Evolutionary conservation across 2,329 filamentous ascomycete species (phyloP).

Genomic region (Paramyrothecium roridum): DNA sequence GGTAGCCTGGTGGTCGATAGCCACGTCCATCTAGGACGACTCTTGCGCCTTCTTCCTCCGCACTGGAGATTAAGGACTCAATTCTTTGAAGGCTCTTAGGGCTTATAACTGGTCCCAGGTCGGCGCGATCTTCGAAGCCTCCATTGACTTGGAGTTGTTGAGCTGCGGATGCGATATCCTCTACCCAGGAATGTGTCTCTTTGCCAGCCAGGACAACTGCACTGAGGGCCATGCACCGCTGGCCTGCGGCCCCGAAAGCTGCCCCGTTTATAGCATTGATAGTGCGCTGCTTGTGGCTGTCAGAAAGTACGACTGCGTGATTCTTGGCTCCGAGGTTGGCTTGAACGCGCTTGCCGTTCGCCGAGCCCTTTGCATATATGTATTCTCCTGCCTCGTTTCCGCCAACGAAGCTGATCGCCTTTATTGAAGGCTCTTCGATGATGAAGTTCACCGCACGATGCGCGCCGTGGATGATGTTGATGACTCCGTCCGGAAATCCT

Average conservation of each 20-base stretch:
- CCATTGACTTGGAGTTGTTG: slow-evolving; percentile 40
- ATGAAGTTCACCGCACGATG: slow-evolving; percentile 67
- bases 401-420: slow-evolving; percentile 67
- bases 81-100: slow-evolving; percentile 14
- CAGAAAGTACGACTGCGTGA: slow-evolving; percentile 63
- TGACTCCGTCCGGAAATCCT: slow-evolving; percentile 72
- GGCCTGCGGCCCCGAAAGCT: slow-evolving; percentile 66
- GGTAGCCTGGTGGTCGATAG: slow-evolving; percentile 13
- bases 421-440: slow-evolving; percentile 65
- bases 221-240: slow-evolving; percentile 68
- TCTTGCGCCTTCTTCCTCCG: slow-evolving; percentile 15
- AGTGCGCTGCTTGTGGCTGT: slow-evolving; percentile 67
- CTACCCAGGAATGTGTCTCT: slow-evolving; percentile 62
- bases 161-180: slow-evolving; percentile 62
- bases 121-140: slow-evolving; percentile 15
- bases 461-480: slow-evolving; percentile 65
- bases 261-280: slow-evolving; percentile 65
- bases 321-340: slow-evolving; percentile 70
- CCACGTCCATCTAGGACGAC: slow-evolving; percentile 16
- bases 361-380: slow-evolving; percentile 63
- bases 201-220: slow-evolving; percentile 62
- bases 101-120: slow-evolving; percentile 17
- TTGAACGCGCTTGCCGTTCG: slow-evolving; percentile 67
- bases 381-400: slow-evolving; percentile 68
- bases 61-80: slow-evolving; percentile 15